These are phyloP conservation scores for Bolboschoenoplectus hybrid DNA, from an alignment of 202 grass and related monocot species.

Conservation along the genomic window DNA sequence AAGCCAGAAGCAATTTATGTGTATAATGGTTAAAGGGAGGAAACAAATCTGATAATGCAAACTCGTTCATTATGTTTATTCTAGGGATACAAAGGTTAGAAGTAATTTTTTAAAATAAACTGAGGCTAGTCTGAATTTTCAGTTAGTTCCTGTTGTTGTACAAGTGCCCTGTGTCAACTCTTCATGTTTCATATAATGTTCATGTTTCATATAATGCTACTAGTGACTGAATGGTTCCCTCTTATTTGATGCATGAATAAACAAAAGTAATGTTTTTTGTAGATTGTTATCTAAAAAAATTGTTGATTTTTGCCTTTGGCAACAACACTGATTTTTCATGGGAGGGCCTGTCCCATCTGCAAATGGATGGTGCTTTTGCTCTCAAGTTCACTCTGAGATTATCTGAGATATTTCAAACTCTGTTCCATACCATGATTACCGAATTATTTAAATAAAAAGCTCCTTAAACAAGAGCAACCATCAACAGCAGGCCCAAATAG, in stretches of 20 bases:
- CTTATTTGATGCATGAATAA: not conserved
- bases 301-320: not conserved
- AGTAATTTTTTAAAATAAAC: constrained; percentile 19
- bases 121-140: not conserved
- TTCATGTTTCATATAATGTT: not conserved
- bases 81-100: not conserved
- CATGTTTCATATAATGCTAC: not conserved
- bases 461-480: no score
- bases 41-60: constrained; percentile 7
- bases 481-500: no score
- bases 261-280: no score
- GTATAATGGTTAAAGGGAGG: constrained; percentile 26
- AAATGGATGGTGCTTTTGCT: no score
- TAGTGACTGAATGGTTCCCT: not conserved
- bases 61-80: constrained; percentile 38
- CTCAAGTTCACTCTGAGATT: no score
- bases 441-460: no score
- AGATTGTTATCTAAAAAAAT: not conserved
- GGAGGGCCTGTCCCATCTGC: no score
- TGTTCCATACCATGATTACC: no score
- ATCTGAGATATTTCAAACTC: no score
- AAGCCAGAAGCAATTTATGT: constrained; percentile 29
- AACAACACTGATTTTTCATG: not conserved
- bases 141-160: constrained; percentile 16
- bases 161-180: not conserved